Percentiles rank a stretch among this genome's conserved stretches.
These are phyloP conservation scores for Ambrosiella xylebori DNA, from an alignment of 2,329 filamentous ascomycete genomes.

Conservation along the genomic window DNA sequence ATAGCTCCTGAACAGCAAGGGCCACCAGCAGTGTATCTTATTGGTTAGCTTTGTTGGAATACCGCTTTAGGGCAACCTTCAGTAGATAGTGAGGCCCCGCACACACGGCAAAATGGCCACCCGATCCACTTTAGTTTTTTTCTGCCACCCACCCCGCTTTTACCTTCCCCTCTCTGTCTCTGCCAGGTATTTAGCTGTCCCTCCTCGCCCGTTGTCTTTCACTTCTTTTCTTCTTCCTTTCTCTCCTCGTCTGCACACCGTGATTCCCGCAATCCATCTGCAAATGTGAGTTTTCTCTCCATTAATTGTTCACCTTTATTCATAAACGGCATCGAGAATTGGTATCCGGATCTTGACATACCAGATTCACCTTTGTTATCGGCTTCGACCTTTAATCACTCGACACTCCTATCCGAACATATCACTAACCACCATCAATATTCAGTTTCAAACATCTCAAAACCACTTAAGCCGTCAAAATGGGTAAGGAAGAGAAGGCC, in stretches of 20 bases:
- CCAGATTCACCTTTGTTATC: not conserved
- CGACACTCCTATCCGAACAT: not conserved
- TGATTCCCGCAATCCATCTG: slow-evolving; percentile 14
- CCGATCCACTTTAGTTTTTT: slow-evolving; percentile 12
- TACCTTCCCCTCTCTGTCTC: slow-evolving; percentile 6
- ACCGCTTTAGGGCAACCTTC: slow-evolving; percentile 11
- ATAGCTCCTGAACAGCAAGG: not conserved
- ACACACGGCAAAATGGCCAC: slow-evolving; percentile 11
- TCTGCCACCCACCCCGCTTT: slow-evolving; percentile 13
- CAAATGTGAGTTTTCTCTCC: slow-evolving; percentile 11
- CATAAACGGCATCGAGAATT: not conserved
- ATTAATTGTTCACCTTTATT: not conserved
- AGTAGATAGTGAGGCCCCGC: not conserved
- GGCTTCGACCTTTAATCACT: not conserved
- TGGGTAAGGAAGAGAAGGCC: slow-evolving; percentile 79
- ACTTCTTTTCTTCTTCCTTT: slow-evolving; percentile 13
- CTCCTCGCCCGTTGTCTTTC: slow-evolving; percentile 7
- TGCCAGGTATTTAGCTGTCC: slow-evolving; percentile 12
- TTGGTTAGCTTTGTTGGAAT: slow-evolving; percentile 1
- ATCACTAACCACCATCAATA: not conserved
- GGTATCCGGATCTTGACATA: not conserved
- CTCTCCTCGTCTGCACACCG: slow-evolving; percentile 14
- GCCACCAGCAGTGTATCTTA: not conserved
- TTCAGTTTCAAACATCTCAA: slow-evolving; percentile 5
- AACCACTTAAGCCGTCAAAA: slow-evolving; percentile 19